phyloP scores from a whole-genome alignment of 2,329 filamentous ascomycete species.

The Alternaria sp. region DNA sequence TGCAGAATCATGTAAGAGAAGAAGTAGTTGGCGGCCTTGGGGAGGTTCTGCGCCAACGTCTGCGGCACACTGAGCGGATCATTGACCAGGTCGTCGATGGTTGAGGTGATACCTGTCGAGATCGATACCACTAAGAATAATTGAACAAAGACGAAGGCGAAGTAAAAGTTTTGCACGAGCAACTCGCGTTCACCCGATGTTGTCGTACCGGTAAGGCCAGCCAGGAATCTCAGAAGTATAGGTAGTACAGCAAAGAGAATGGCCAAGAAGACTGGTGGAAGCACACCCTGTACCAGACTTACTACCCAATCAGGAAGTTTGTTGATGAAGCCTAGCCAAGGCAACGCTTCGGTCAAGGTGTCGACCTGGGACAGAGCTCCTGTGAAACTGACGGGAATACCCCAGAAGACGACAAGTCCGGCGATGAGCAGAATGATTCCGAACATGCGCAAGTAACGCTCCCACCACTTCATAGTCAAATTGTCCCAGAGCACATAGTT shows the following conservation, averaged over 20 bases:
- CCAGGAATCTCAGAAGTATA: constrained; percentile 76
- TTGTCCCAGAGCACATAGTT: constrained; percentile 96
- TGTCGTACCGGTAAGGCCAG: constrained; percentile 77
- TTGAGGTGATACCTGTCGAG: constrained; percentile 74
- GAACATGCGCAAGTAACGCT: constrained; percentile 76
- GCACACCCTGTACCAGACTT: constrained; percentile 80
- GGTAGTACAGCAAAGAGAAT: constrained; percentile 84
- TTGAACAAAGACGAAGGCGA: constrained; percentile 92
- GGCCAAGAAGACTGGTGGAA: constrained; percentile 79
- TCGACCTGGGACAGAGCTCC: constrained; percentile 81
- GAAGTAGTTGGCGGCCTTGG: constrained; percentile 92
- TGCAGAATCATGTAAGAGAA: constrained; percentile 99
- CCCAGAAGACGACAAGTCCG: constrained; percentile 86
- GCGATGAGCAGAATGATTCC: constrained; percentile 71
- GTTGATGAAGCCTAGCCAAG: constrained; percentile 76
- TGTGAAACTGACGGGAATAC: constrained; percentile 88
- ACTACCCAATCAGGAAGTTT: constrained; percentile 67
- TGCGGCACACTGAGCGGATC: constrained; percentile 73
- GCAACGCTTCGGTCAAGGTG: constrained; percentile 69
- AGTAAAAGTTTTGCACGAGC: constrained; percentile 92
- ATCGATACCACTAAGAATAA: constrained; percentile 93
- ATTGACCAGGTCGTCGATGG: constrained; percentile 69
- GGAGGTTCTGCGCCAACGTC: constrained; percentile 79
- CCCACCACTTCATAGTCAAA: constrained; percentile 95
- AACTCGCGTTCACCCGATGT: constrained; percentile 81